Conservation (phyloP, 345 rosid species). For the Durio zibethinus region DNA sequence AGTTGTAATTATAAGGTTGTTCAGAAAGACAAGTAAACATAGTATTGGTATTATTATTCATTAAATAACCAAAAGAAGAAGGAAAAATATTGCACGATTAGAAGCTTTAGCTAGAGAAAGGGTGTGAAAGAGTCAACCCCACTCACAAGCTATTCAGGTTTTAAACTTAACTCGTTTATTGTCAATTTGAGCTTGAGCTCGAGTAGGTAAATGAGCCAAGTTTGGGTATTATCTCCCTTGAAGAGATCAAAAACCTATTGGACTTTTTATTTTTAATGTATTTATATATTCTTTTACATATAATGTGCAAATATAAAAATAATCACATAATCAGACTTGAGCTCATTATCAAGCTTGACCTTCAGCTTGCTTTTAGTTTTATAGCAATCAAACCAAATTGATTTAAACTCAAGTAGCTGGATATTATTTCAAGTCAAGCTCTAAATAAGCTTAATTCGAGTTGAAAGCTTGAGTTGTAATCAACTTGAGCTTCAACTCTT, state of each 20-base stretch:
- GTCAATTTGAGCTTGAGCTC: background rate
- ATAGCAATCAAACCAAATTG: background rate
- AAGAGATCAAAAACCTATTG: background rate
- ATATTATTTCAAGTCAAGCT: background rate
- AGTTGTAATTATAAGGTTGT: background rate
- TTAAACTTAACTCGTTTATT: background rate
- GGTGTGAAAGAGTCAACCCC: background rate
- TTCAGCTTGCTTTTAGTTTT: background rate
- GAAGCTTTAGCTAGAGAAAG: background rate
- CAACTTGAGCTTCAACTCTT: background rate
- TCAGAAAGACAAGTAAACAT: background rate
- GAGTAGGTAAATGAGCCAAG: background rate
- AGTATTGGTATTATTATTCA: background rate
- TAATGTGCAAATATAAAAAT: background rate
- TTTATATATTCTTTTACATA: background rate
- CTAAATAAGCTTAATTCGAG: background rate
- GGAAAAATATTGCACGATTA: background rate
- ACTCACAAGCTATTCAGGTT: background rate
- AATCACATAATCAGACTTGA: background rate
- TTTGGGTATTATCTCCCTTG: background rate
- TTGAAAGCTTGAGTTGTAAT: background rate
- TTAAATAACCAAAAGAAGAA: background rate
- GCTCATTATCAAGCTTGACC: background rate
- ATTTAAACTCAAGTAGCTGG: conserved; percentile 4
- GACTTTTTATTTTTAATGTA: background rate